Evolutionary conservation across 2,329 filamentous ascomycete species (phyloP), one percentile per base, ranked within the genome.

Genomic region (Scortechinia acanthostroma): DNA sequence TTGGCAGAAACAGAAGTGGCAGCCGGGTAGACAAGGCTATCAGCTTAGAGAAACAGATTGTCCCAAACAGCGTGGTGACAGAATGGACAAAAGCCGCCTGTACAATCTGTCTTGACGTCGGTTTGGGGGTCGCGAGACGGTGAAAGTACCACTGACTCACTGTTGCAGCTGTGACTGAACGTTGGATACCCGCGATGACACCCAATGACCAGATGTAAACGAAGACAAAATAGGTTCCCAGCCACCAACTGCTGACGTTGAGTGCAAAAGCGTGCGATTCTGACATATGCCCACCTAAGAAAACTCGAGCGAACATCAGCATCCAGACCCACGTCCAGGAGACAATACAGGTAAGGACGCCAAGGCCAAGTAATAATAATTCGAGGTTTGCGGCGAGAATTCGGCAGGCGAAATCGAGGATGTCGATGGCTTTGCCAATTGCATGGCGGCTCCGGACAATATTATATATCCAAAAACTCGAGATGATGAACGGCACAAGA

Each of bases 111-210:
- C 69, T 65, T 14, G 76, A 75, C 1, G 75, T 71, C 2, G 78
- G 76, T 15, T 76, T 64, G 3, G 79, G 77, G 13, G 69, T 65
- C 19, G 70, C 68, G 45, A 77, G 66, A 44, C 80, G 77, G 55
- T 84, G 80, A 58, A 84, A 84, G 60, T 84, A 84, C 80, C 80
- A 84, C 53, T 84, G 80, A 46, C 74, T 79, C 23, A 83, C 79
- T 2, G 78, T 80, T 10, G 80, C 80, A 45, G 80, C 79, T 13
- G 79, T 81, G 30, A 77, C 78, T 4, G 77, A 70, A 46, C 80
- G 73, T 55, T 84, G 80, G 21, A 83, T 65, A 10, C 80, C 80
- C 22, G 77, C 70, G 48, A 82, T 73, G 44, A 83, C 69, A 20
- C 71, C 69, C 20, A 83, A 62, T 1, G 76, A 76, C 80, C 80